Conservation (phyloP, 148 eudicot species). For the Polygonum maritimum region DNA sequence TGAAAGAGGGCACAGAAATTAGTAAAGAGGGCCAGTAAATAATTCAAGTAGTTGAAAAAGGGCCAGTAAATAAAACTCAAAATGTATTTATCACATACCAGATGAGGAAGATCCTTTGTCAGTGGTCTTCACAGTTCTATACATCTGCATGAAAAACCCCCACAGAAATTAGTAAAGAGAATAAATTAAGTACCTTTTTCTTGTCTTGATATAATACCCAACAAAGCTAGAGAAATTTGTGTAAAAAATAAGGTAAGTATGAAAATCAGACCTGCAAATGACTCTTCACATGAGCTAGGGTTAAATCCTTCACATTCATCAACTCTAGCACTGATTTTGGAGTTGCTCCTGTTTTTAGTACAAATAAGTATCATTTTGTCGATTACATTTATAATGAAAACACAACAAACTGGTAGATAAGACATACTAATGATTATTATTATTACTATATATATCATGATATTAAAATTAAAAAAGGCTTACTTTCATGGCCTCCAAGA, state of each 20-base stretch:
- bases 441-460: neutral
- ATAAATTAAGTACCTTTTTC: too few relatives aligned
- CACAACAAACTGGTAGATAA: neutral
- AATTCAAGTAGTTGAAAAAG: too few relatives aligned
- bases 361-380: neutral
- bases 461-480: neutral
- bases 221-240: too few relatives aligned
- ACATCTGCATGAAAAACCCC: conserved; percentile 64
- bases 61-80: too few relatives aligned
- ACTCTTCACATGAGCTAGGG: conserved; percentile 95
- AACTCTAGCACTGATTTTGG: conserved; percentile 92
- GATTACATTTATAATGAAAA: neutral
- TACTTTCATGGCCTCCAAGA: conserved; percentile 97
- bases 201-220: too few relatives aligned
- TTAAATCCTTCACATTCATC: conserved; percentile 97
- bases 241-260: neutral
- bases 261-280: conserved; percentile 64
- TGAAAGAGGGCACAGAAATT: too few relatives aligned
- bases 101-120: conserved; percentile 27
- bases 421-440: neutral
- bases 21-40: too few relatives aligned
- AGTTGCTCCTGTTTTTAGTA: conserved; percentile 59
- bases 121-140: conserved; percentile 96
- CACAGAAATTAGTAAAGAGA: too few relatives aligned
- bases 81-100: neutral